Conservation (phyloP, 148 eudicot species). For the Arbutus unedo region DNA sequence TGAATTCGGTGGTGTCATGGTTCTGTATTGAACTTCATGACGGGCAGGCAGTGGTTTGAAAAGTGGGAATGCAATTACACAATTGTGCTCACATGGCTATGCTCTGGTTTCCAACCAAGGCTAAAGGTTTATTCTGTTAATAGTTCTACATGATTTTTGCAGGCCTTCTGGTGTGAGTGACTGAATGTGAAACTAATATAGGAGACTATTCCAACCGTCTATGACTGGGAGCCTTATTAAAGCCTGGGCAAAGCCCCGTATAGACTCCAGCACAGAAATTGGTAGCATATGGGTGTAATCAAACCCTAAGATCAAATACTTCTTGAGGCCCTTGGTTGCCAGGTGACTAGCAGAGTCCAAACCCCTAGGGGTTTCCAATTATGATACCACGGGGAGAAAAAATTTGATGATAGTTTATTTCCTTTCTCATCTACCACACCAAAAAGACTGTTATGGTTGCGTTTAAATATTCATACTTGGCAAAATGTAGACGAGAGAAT, state of each 20-base stretch:
- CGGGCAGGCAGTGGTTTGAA: background rate
- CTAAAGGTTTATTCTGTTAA: background rate
- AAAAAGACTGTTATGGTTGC: background rate
- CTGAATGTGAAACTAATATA: background rate
- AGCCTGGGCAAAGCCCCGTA: too few relatives aligned
- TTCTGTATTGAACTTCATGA: background rate
- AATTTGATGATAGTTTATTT: background rate
- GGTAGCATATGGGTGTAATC: too few relatives aligned
- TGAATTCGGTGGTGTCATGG: slow-evolving; percentile 4
- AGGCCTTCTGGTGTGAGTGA: background rate
- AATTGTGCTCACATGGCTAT: background rate
- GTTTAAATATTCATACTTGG: background rate
- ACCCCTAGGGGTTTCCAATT: too few relatives aligned
- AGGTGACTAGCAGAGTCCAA: too few relatives aligned
- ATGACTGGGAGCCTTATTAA: too few relatives aligned
- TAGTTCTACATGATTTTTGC: background rate
- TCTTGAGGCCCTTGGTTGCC: too few relatives aligned
- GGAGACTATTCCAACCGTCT: too few relatives aligned
- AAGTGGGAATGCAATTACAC: background rate
- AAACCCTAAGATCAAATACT: too few relatives aligned
- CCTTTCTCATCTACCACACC: background rate
- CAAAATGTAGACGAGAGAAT: background rate
- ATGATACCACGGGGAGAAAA: background rate
- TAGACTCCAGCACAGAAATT: too few relatives aligned
- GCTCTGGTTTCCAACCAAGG: background rate